phyloP scores from a whole-genome alignment of 208 protist species.

The Blastocrithidia nonstop region DNA sequence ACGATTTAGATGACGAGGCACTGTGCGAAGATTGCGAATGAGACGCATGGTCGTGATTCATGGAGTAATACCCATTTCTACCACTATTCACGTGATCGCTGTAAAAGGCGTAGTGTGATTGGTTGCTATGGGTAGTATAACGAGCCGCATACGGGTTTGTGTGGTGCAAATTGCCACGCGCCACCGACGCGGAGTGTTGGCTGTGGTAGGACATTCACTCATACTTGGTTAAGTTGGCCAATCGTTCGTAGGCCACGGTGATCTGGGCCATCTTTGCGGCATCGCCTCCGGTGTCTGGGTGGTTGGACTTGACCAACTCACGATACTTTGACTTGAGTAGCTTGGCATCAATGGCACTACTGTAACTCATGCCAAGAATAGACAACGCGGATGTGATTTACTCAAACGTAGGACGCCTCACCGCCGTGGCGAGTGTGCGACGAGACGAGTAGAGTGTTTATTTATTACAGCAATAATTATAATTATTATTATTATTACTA shows the following conservation, averaged over 20 bases:
- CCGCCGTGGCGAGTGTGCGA: slow-evolving; percentile 9
- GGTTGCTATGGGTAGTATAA: too few species aligned
- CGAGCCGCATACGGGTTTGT: too few species aligned
- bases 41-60: too few species aligned
- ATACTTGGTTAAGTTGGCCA: slow-evolving; percentile 22
- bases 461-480: too few species aligned
- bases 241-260: slow-evolving; percentile 59
- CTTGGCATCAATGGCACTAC: slow-evolving; percentile 18
- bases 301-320: slow-evolving; percentile 46
- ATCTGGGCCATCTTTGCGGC: slow-evolving; percentile 50
- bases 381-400: slow-evolving; percentile 37
- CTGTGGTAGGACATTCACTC: slow-evolving; percentile 50
- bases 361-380: slow-evolving; percentile 15
- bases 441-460: too few species aligned
- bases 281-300: slow-evolving; percentile 70
- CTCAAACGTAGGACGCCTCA: slow-evolving; percentile 23
- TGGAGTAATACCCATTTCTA: too few species aligned
- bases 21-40: too few species aligned
- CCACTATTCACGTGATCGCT: too few species aligned
- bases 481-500: too few species aligned
- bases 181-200: slow-evolving; percentile 17
- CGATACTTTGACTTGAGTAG: slow-evolving; percentile 49
- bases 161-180: slow-evolving; percentile 7
- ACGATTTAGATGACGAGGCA: too few species aligned
- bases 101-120: too few species aligned